Percentiles rank a stretch among this genome's conserved stretches.
Evolutionary conservation across 139 green algal genomes (phyloP).

Genomic region (Coccomyxa sp.): DNA sequence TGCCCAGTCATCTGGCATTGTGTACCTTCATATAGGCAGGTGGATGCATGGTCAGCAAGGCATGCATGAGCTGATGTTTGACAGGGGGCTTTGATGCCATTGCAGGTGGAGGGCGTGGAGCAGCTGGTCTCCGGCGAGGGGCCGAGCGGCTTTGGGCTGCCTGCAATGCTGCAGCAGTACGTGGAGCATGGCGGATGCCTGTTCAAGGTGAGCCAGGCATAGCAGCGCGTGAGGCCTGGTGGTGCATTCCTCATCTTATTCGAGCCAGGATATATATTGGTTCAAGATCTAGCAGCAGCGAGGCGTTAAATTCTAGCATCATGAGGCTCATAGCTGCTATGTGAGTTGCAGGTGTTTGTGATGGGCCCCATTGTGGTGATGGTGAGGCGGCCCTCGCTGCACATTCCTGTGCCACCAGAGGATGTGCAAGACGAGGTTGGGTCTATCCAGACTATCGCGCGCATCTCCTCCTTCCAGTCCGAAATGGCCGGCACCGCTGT

Average conservation of each 20-base stretch:
- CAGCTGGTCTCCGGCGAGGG: constrained; percentile 39
- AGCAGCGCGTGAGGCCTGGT: no score
- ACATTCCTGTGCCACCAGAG: background rate
- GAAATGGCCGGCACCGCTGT: constrained; percentile 37
- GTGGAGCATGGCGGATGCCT: constrained; percentile 77
- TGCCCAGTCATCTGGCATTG: background rate
- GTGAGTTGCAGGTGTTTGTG: constrained; percentile 23
- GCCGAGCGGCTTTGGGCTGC: constrained; percentile 35
- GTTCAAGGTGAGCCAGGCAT: constrained; percentile 63
- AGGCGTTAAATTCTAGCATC: no score
- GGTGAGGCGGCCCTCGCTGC: constrained; percentile 12
- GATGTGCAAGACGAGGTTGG: background rate
- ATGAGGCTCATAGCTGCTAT: background rate
- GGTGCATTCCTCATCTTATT: no score
- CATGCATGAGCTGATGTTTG: background rate
- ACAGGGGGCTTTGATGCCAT: background rate
- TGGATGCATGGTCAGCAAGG: constrained; percentile 5
- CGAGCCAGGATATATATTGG: no score
- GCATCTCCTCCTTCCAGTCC: constrained; percentile 16
- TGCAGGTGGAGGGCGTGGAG: constrained; percentile 26
- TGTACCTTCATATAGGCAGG: background rate
- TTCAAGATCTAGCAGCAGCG: background rate
- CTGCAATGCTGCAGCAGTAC: constrained; percentile 76
- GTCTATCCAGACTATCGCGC: constrained; percentile 2
- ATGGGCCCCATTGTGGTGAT: constrained; percentile 19